Conservation (phyloP, 140 eudicot genomes). For the Cichorium intybus region DNA sequence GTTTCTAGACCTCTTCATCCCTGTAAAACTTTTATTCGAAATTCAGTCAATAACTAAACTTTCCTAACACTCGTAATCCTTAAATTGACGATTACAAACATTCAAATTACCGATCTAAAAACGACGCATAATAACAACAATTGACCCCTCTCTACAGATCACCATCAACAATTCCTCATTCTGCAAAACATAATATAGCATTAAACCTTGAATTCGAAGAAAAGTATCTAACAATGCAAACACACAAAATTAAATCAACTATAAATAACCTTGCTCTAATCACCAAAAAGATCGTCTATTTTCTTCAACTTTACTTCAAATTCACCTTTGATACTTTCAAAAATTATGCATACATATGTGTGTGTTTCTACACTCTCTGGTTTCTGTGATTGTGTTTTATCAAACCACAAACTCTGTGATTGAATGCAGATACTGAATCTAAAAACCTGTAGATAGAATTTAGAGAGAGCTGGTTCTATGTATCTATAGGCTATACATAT, state of each 20-base stretch:
- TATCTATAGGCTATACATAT: constrained; percentile 8
- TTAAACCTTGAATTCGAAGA: constrained; percentile 31
- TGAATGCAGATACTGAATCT: constrained; percentile 27
- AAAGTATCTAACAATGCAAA: constrained; percentile 24
- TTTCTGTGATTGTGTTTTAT: constrained; percentile 9
- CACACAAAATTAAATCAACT: background rate
- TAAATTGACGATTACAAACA: constrained; percentile 15
- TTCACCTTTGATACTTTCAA: constrained; percentile 10
- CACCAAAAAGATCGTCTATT: constrained; percentile 17
- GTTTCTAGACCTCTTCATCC: constrained; percentile 55
- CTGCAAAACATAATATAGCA: constrained; percentile 3
- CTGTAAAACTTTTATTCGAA: constrained; percentile 6
- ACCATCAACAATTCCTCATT: constrained; percentile 26
- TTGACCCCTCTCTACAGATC: constrained; percentile 39
- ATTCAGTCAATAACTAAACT: background rate
- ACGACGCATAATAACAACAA: constrained; percentile 13
- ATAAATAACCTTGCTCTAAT: constrained; percentile 11
- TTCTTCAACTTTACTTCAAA: constrained; percentile 5
- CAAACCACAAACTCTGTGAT: constrained; percentile 8
- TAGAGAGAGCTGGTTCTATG: constrained; percentile 19
- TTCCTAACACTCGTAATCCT: constrained; percentile 6
- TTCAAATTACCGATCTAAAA: constrained; percentile 20
- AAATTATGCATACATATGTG: background rate
- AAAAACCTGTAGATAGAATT: constrained; percentile 8
- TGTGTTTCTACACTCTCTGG: background rate